These are phyloP conservation scores for Ceratocystis lukuohia DNA, from an alignment of 2,329 filamentous ascomycete species.

Conservation along the genomic window DNA sequence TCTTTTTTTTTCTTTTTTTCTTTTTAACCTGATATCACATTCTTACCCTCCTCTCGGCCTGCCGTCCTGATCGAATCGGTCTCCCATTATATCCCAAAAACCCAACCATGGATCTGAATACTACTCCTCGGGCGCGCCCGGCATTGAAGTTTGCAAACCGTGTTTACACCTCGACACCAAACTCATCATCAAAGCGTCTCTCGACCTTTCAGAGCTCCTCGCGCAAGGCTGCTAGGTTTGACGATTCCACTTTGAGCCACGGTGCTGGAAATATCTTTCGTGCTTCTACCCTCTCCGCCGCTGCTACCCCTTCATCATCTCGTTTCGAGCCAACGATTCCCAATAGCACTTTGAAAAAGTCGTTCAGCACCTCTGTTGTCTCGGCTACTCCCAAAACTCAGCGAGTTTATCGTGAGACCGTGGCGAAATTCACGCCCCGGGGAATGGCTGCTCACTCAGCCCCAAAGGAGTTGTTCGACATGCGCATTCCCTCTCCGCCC, in stretches of 20 bases:
- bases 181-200: slow-evolving; percentile 24
- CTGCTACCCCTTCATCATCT: slow-evolving; percentile 24
- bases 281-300: slow-evolving; percentile 29
- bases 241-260: slow-evolving; percentile 25
- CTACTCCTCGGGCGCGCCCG: slow-evolving; percentile 26
- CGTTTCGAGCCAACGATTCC: slow-evolving; percentile 36
- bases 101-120: slow-evolving; percentile 14
- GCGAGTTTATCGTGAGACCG: slow-evolving; percentile 33
- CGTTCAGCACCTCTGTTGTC: slow-evolving; percentile 34
- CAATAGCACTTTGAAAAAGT: slow-evolving; percentile 34
- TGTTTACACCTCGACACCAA: slow-evolving; percentile 25
- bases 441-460: slow-evolving; percentile 37
- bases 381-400: slow-evolving; percentile 32
- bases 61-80: not conserved
- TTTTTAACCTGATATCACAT: not conserved
- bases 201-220: slow-evolving; percentile 30
- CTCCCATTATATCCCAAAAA: not conserved
- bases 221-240: slow-evolving; percentile 24
- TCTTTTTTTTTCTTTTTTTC: not conserved
- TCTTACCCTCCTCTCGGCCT: not conserved
- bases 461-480: slow-evolving; percentile 38
- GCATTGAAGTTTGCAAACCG: slow-evolving; percentile 34
- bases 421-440: slow-evolving; percentile 35
- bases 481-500: slow-evolving; percentile 46
- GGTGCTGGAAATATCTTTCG: slow-evolving; percentile 32